Evolutionary conservation across 2,329 filamentous ascomycete genomes (phyloP).

Genomic region (Exophiala dermatitidis): DNA sequence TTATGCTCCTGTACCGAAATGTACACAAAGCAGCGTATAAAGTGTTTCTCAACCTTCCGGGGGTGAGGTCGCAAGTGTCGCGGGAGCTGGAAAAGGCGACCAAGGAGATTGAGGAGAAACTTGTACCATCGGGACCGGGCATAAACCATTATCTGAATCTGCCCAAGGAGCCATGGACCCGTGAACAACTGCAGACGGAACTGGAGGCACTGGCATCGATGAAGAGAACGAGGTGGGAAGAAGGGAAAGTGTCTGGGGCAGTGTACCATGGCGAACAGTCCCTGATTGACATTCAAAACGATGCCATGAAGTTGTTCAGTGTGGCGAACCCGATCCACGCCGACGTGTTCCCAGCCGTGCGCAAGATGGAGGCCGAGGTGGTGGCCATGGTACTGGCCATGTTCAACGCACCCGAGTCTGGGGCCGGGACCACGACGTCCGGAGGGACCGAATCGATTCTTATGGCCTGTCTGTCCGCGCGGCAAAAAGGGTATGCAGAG

Average conservation of each 20-base stretch:
- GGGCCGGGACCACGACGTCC: slow-evolving; percentile 80
- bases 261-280: slow-evolving; percentile 91
- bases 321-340: slow-evolving; percentile 96
- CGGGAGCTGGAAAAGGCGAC: slow-evolving; percentile 75
- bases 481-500: slow-evolving; percentile 81
- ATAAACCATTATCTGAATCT: slow-evolving; percentile 67
- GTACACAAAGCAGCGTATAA: slow-evolving; percentile 70
- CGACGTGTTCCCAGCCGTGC: slow-evolving; percentile 92
- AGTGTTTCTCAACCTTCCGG: slow-evolving; percentile 76
- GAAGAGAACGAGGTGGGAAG: slow-evolving; percentile 96
- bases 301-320: slow-evolving; percentile 89
- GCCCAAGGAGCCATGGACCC: slow-evolving; percentile 74
- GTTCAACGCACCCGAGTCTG: slow-evolving; percentile 81
- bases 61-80: slow-evolving; percentile 77
- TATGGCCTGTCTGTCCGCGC: slow-evolving; percentile 85
- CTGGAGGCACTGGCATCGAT: slow-evolving; percentile 70
- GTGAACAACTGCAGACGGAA: slow-evolving; percentile 72
- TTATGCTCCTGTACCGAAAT: slow-evolving; percentile 65
- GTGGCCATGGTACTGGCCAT: slow-evolving; percentile 86
- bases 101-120: slow-evolving; percentile 71
- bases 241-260: slow-evolving; percentile 85
- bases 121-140: slow-evolving; percentile 65
- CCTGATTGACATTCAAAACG: slow-evolving; percentile 74
- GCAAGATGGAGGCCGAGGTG: slow-evolving; percentile 98
- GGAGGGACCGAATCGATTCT: slow-evolving; percentile 95